Conservation (phyloP, 345 rosid genomes). For the Syzygium aqueum region DNA sequence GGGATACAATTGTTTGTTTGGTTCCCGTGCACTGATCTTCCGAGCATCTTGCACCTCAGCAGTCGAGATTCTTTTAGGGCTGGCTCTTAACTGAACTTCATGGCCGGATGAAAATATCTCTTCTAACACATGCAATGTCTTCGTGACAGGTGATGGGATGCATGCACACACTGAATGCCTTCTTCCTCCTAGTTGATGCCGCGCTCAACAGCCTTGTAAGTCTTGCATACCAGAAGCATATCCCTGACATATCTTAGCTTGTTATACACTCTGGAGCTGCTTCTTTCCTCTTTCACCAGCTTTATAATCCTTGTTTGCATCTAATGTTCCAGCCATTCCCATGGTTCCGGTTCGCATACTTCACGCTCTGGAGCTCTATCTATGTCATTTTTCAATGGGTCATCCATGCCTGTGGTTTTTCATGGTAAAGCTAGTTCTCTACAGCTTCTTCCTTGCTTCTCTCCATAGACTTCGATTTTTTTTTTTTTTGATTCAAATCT, state of each 20-base stretch:
- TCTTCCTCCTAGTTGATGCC: conserved; percentile 52
- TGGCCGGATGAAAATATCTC: not conserved
- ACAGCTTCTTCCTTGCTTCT: not conserved
- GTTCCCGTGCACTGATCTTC: not conserved
- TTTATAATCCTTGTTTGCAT: not conserved
- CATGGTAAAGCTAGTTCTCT: conserved; percentile 37
- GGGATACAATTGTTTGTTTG: not conserved
- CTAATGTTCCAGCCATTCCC: conserved; percentile 50
- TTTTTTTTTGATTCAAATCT: not conserved
- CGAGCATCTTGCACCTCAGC: not conserved
- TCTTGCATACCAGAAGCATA: not conserved
- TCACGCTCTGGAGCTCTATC: conserved; percentile 67
- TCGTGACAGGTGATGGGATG: conserved; percentile 65
- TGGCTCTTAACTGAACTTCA: not conserved
- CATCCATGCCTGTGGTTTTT: conserved; percentile 68
- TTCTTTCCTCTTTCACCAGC: not conserved
- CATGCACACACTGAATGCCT: conserved; percentile 67
- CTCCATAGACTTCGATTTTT: not conserved
- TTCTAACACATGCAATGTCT: not conserved
- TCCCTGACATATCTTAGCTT: not conserved
- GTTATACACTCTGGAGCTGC: not conserved
- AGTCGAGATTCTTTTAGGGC: not conserved
- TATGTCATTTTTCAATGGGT: conserved; percentile 82
- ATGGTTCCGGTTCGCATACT: conserved; percentile 79
- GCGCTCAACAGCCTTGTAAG: conserved; percentile 71